Conservation (phyloP, 306 rosid species). For the Lithocarpus polystachyus region DNA sequence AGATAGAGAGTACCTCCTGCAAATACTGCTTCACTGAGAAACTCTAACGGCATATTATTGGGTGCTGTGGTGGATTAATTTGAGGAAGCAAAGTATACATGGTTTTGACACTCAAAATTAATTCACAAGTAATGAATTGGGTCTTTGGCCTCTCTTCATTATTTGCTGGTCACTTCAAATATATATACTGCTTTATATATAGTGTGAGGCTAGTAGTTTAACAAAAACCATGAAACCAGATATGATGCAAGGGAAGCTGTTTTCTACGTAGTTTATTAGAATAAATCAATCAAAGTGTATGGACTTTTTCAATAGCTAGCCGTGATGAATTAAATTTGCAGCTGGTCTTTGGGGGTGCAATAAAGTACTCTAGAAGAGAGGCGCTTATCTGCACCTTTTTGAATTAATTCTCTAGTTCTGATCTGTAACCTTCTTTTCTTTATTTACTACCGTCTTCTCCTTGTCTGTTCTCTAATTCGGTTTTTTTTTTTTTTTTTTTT, state of each 20-base stretch:
- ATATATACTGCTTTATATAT: neutral
- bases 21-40: constrained; percentile 11
- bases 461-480: too few species aligned
- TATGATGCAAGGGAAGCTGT: neutral
- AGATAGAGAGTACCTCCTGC: constrained; percentile 19
- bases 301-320: neutral
- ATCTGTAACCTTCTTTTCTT: too few species aligned
- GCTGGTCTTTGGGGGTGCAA: too few species aligned
- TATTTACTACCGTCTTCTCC: too few species aligned
- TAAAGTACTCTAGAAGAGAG: too few species aligned
- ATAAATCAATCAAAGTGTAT: neutral
- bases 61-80: neutral
- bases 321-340: too few species aligned
- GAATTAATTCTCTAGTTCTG: too few species aligned
- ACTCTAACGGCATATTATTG: neutral
- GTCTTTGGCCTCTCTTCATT: too few species aligned
- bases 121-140: neutral
- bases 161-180: neutral
- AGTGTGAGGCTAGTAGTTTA: neutral
- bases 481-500: too few species aligned
- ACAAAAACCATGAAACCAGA: neutral
- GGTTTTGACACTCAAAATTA: neutral
- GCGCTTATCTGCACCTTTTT: too few species aligned
- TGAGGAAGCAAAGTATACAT: constrained; percentile 18
- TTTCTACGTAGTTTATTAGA: neutral